Conservation (phyloP, 257 asterid genomes). For the Thymus quinquecostatus region DNA sequence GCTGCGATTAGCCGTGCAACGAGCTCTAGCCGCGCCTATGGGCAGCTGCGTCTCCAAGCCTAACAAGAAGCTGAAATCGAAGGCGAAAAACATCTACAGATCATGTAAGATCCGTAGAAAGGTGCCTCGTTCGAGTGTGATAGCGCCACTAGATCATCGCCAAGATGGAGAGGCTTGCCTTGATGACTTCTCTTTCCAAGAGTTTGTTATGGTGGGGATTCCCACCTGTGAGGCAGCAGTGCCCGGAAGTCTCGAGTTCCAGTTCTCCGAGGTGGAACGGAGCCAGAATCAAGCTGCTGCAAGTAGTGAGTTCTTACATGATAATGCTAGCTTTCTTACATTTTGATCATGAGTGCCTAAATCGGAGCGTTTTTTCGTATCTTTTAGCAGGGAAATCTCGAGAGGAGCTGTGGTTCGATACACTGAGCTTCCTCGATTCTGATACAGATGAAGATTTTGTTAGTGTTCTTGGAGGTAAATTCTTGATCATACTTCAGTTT, state of each 20-base stretch:
- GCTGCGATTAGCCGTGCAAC: background rate
- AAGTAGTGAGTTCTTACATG: slow-evolving; percentile 37
- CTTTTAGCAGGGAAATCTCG: slow-evolving; percentile 46
- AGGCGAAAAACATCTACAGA: slow-evolving; percentile 51
- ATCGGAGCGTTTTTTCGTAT: background rate
- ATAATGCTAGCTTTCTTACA: background rate
- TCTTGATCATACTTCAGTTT: slow-evolving; percentile 7
- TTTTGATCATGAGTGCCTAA: background rate
- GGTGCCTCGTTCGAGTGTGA: slow-evolving; percentile 54
- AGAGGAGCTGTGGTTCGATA: slow-evolving; percentile 89
- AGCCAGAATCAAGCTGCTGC: slow-evolving; percentile 35
- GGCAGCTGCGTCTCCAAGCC: slow-evolving; percentile 88
- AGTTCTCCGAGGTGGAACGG: slow-evolving; percentile 29
- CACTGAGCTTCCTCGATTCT: slow-evolving; percentile 66
- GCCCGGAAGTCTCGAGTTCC: slow-evolving; percentile 35
- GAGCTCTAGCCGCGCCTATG: slow-evolving; percentile 48
- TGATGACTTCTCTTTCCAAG: slow-evolving; percentile 35
- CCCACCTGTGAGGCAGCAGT: slow-evolving; percentile 25
- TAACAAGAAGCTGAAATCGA: slow-evolving; percentile 55
- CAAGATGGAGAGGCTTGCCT: slow-evolving; percentile 32
- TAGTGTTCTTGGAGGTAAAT: slow-evolving; percentile 65
- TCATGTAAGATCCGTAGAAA: slow-evolving; percentile 61
- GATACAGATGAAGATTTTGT: slow-evolving; percentile 85
- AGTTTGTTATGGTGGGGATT: slow-evolving; percentile 35
- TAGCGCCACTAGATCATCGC: slow-evolving; percentile 52